Evolutionary conservation across 1,284 basidiomycete genomes (phyloP), one percentile per base, ranked within the genome.

Genomic region (Lentinus polychrous): DNA sequence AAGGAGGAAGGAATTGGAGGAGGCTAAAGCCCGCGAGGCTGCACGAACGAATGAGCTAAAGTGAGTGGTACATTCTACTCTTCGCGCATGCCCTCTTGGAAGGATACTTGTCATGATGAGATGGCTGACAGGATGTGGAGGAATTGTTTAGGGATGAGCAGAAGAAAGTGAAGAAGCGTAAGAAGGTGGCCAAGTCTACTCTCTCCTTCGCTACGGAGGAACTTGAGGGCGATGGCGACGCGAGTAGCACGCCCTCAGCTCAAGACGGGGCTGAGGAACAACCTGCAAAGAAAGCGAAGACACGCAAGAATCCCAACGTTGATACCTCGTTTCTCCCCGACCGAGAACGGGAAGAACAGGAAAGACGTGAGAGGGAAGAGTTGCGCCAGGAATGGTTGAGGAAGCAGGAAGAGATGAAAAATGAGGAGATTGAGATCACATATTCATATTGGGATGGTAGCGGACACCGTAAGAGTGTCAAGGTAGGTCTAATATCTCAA

Each of bases 391-490:
- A 96, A 63, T 99, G 94, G 93, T 72, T 98, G 31, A 73, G 73
- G 51, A 86, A 84, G 63, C 95, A 99, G 61, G 93, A 94, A 55
- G 76, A 84, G 35, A 79, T 90, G 59, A 97, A 96, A 69, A 71
- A 78, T 37, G 94, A 95, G 58, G 86, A 91, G 22, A 88, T 97
- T 49, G 91, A 95, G 63, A 79, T 97, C 55, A 85, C 86, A 0
- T 99, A 98, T 63, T 96, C 93, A 0, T 99, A 87, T 67, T 99
- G 96, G 96, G 95, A 99, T 62, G 95, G 95, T 3, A 94, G 87
- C 59, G 96, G 96, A 0, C 96, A 99, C 69, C 76, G 95, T 37
- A 97, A 95, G 71, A 86, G 83, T 32, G 94, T 96, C 14, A 76
- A 74, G 59, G 94, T 95, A 63, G 66, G 89, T 74, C 52, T 52